Base-by-base conservation (phyloP, 306 rosid genomes). In the Delonix regia region DNA sequence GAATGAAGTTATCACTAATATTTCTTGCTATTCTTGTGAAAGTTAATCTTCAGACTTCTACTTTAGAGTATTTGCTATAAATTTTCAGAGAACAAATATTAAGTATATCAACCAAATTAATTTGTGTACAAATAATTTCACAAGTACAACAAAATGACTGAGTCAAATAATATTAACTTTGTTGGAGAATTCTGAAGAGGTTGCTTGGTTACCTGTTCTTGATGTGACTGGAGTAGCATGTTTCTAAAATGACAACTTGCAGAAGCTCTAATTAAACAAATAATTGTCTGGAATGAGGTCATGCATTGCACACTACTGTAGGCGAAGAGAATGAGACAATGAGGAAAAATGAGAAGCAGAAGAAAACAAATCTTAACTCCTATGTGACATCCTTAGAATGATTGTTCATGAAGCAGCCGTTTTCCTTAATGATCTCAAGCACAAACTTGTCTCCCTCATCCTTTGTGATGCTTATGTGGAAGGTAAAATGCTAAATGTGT, bases 1-100 rank as follows among this genome's bases (percentile, higher is more conserved):
- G 77, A 48, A 51, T 72, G 64, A 76, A 72, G 44, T 39, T 67
- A 51, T 76, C 64, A 38, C 34, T 57, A 12, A 56, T 52, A 18
- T 27, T 34, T 24, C 41, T 21, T 33, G n/a, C 9, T 64, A 7
- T 41, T 27, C 12, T 71, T 14, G n/a, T 33, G 4, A 15, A 28
- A 39, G 42, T 52, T 62, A 36, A 49, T 38, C 45, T 8, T 30
- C 62, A 39, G 16, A 69, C 34, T 16, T 27, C 4, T 25, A 15
- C 24, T 68, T n/a, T 19, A 28, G 49, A 69, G 3, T 55, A 8
- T 15, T 16, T 51, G 39, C 3, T 72, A 18, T 39, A 9, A 42
- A 56, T 38, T 73, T 16, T 42, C 6, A 19, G 36, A 30, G 4
- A 34, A 14, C 2, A 2, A 3, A 36, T 6, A 22, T 21, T 19